phyloP scores from a whole-genome alignment of 1,139 yeast species.

The Saccharomyces hybrid region DNA sequence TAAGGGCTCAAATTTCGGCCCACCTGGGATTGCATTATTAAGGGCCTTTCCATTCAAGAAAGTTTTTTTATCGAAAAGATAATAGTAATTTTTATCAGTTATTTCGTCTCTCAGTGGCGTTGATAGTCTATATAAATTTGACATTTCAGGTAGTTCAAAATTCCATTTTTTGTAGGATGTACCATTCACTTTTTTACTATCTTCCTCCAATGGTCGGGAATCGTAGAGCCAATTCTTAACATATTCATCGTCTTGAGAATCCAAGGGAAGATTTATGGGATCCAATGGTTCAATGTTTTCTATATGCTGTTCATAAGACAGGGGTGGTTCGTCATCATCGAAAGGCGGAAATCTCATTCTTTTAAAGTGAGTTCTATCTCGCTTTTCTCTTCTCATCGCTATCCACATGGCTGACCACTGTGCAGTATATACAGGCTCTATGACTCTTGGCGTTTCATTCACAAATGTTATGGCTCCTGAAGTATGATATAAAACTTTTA shows the following conservation, averaged over 20 bases:
- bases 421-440: constrained; percentile 84
- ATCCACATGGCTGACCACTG: constrained; percentile 96
- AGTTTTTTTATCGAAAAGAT: constrained; percentile 67
- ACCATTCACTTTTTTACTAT: constrained; percentile 53
- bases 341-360: constrained; percentile 92
- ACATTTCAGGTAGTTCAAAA: constrained; percentile 53
- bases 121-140: constrained; percentile 58
- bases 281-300: constrained; percentile 67
- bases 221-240: constrained; percentile 78
- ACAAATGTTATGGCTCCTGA: constrained; percentile 96
- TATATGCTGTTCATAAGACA: constrained; percentile 72
- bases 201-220: constrained; percentile 62
- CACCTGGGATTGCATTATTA: constrained; percentile 84
- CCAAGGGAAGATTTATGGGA: constrained; percentile 57
- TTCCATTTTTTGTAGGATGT: constrained; percentile 66
- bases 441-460: constrained; percentile 83
- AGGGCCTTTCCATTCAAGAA: constrained; percentile 88
- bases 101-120: constrained; percentile 56
- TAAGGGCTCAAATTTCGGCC: constrained; percentile 93
- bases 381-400: constrained; percentile 87
- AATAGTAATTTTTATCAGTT: constrained; percentile 50
- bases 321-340: constrained; percentile 95
- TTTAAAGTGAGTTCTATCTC: constrained; percentile 83
- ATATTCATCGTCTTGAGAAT: constrained; percentile 50
- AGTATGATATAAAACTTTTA: constrained; percentile 77